phyloP scores from a whole-genome alignment of 177 flowering plant genomes.

The Vitis hybrid region DNA sequence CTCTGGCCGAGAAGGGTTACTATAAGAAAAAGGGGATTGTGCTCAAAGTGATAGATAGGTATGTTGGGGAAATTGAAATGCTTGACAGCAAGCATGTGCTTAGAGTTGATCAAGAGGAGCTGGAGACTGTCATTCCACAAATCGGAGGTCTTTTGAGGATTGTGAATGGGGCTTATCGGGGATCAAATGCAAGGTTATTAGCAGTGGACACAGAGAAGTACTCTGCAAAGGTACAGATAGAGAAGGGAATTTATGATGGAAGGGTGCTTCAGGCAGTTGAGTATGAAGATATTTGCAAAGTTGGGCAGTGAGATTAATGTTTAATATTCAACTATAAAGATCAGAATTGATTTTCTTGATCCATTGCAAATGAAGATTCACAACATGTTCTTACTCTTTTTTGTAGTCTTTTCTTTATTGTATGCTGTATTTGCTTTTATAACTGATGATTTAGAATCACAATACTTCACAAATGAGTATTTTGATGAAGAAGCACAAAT shows the following conservation, averaged over 20 bases:
- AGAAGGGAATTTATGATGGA: constrained; percentile 87
- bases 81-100: constrained; percentile 72
- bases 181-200: constrained; percentile 69
- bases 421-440: no score
- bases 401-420: no score
- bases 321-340: no score
- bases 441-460: no score
- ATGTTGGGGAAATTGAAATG: constrained; percentile 89
- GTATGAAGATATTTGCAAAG: constrained; percentile 86
- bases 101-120: constrained; percentile 88
- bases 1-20: constrained; percentile 74
- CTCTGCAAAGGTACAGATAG: constrained; percentile 80
- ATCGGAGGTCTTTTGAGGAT: constrained; percentile 79
- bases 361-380: no score
- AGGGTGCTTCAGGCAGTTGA: constrained; percentile 74
- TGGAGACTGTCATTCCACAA: constrained; percentile 92
- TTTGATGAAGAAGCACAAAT: no score
- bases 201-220: constrained; percentile 66
- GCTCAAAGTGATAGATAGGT: constrained; percentile 72
- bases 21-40: constrained; percentile 87
- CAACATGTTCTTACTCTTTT: no score
- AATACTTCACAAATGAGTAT: no score
- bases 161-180: constrained; percentile 93
- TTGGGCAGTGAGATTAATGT: constrained; percentile 25
- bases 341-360: no score